Base-by-base conservation (phyloP, 169 alveolate genomes). In the Eimeria tenella region DNA sequence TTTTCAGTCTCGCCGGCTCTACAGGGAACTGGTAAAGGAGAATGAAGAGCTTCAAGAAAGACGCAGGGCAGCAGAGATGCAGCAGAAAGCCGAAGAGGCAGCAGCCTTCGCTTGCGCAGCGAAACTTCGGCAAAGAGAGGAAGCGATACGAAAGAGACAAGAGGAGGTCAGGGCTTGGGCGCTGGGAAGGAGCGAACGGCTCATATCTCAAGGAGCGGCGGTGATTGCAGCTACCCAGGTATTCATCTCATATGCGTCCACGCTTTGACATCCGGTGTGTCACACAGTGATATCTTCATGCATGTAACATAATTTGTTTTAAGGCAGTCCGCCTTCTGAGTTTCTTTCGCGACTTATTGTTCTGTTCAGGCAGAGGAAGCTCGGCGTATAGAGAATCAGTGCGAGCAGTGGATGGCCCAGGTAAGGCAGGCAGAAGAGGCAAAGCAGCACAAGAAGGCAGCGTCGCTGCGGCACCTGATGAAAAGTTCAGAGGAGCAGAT, bases 81-180 rank as follows among this genome's bases (percentile, higher is more conserved):
- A 84, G 81, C 58, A 84, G 81, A 52, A 60, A 25, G 81, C 91
- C 23, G 91, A 84, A 9, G 79, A 84, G 23, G 79, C 81, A 15
- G 56, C 21, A 31, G 79, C 91, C 63, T 42, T 62, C 70, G 91
- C 91, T 10, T 84, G 91, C 63, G 91, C 91, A 8, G 77, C 58
- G 52, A 58, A 60, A 50, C 75, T 84, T 15, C 91, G 62, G 49
- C 63, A 84, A 77, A 23, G 91, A 13, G 91, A 84, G 81, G 65
- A 70, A 15, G 62, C 52, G 79, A 84, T 84, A 60, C 75, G 79
- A 56, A 25, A 62, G 63, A 84, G 79, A n/a, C 58, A 25, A 25
- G 91, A 84, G 49, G 91, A 84, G 21, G 55, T 84, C 53, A 60
- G 91, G 79, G 79, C 75, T 58, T 62, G 91, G 75, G 75, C 79